phyloP scores from a whole-genome alignment of 805 yeast species.

The Pichia phayaonensis region DNA sequence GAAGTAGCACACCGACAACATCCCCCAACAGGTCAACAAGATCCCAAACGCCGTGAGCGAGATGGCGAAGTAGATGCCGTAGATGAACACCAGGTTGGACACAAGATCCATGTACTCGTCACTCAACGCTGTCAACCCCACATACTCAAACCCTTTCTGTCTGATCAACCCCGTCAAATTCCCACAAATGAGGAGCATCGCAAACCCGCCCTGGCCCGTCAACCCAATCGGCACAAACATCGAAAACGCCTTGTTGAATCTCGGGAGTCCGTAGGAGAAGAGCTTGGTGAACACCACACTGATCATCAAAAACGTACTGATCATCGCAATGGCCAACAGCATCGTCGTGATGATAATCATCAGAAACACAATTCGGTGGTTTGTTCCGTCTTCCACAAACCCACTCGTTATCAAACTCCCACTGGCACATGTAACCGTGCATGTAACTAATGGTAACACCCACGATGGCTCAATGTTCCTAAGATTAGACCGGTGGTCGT shows the following conservation, averaged over 20 bases:
- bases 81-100: conserved; percentile 3
- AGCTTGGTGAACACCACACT: conserved; percentile 60
- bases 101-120: background rate
- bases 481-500: conserved; percentile 27
- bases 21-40: conserved; percentile 31
- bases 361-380: conserved; percentile 26
- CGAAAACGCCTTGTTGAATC: conserved; percentile 47
- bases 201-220: conserved; percentile 77
- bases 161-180: conserved; percentile 14
- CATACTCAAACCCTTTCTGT: background rate
- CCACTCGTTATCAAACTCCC: conserved; percentile 48
- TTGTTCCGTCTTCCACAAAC: conserved; percentile 24
- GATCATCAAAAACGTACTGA: conserved; percentile 26
- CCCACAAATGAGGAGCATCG: conserved; percentile 34
- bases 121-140: background rate
- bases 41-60: conserved; percentile 27
- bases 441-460: conserved; percentile 69
- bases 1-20: conserved; percentile 10
- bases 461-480: conserved; percentile 47
- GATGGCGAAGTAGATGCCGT: conserved; percentile 18
- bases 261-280: conserved; percentile 51
- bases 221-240: conserved; percentile 76
- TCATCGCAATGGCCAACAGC: conserved; percentile 63
- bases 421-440: conserved; percentile 68
- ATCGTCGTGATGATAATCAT: conserved; percentile 48